phyloP scores from a whole-genome alignment of 495 filamentous ascomycete genomes.

The Daldinia childiae region DNA sequence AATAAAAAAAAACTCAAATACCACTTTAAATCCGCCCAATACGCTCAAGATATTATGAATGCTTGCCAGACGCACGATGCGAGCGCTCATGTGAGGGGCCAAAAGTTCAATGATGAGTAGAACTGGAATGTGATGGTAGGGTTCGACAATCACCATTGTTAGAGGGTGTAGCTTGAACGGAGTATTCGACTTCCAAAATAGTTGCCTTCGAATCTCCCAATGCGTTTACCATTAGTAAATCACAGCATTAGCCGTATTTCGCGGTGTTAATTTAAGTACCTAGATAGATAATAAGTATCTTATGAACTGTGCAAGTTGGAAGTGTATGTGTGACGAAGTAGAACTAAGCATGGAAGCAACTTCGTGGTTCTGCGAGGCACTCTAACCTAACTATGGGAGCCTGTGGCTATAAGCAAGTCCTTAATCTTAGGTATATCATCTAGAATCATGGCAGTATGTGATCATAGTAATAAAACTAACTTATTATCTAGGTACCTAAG shows the following conservation, averaged over 20 bases:
- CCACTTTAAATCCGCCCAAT: not conserved
- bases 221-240: not conserved
- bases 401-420: too few relatives aligned
- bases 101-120: constrained; percentile 1
- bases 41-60: constrained; percentile 25
- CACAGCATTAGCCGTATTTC: too few relatives aligned
- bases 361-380: too few relatives aligned
- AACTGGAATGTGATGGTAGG: constrained; percentile 24
- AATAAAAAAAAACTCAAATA: not conserved
- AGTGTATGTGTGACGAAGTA: too few relatives aligned
- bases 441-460: too few relatives aligned
- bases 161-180: not conserved
- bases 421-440: too few relatives aligned
- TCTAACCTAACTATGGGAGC: too few relatives aligned
- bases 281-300: not conserved
- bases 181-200: not conserved
- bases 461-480: too few relatives aligned
- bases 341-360: too few relatives aligned
- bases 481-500: too few relatives aligned
- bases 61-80: constrained; percentile 15
- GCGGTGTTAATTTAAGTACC: not conserved
- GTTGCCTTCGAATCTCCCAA: not conserved
- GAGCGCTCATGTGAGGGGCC: not conserved
- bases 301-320: too few relatives aligned
- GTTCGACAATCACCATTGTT: not conserved